Conservation (phyloP, 176 grass and related monocot genomes). For the Musa schizocarpa region DNA sequence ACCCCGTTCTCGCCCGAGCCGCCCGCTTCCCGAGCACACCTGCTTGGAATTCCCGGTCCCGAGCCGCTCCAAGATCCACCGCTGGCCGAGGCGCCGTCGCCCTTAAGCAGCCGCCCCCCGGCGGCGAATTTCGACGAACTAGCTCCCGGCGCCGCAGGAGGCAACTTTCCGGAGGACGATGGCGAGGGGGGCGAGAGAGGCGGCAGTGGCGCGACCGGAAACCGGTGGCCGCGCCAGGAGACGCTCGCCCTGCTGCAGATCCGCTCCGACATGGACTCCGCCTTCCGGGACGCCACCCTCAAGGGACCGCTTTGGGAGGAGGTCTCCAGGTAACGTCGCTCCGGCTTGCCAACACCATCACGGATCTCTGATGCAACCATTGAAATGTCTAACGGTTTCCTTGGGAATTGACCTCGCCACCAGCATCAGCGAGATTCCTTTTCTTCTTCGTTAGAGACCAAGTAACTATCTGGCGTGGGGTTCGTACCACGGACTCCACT, state of each 20-base stretch:
- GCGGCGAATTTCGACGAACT: neutral
- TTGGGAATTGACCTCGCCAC: neutral
- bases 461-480: no score
- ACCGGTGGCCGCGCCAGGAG: conserved; percentile 90
- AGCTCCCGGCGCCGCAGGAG: neutral
- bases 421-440: neutral
- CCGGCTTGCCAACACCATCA: neutral
- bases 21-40: neutral
- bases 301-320: conserved; percentile 91
- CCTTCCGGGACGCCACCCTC: conserved; percentile 85
- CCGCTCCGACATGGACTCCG: conserved; percentile 95
- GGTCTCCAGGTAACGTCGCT: conserved; percentile 61
- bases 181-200: neutral
- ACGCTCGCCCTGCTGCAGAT: conserved; percentile 88
- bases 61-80: neutral
- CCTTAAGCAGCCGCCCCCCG: neutral
- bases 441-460: neutral
- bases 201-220: conserved; percentile 29
- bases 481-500: neutral
- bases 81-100: neutral
- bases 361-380: neutral
- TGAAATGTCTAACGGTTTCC: neutral
- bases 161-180: neutral
- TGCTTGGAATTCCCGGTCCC: neutral
- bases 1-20: conserved; percentile 6